Evolutionary conservation across 371 early-diverging fungal genomes (phyloP), one percentile per base, ranked within the genome.

Genomic region (Funneliformis caledonium): DNA sequence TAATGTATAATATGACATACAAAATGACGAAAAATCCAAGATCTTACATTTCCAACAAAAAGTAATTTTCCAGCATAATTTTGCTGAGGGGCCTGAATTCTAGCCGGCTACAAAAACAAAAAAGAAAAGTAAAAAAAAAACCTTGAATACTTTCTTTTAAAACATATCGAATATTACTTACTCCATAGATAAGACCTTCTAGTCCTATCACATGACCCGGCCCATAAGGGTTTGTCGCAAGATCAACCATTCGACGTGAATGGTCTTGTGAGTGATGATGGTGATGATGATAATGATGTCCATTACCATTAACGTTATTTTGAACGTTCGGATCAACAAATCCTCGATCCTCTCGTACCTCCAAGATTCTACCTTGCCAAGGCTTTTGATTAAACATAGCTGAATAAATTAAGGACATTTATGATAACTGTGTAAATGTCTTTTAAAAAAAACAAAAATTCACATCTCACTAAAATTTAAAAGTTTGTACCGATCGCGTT

Each of bases 341-440:
- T 37, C 80, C 86, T 76, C 91, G 86, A 83, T 93, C 94, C 81
- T 91, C 93, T 74, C 93, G 89, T 56, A 94, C 93, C 83, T 92
- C 92, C 31, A 94, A 85, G 22, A 85, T 85, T n/a, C 93, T 89
- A 56, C 93, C 93, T 74, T 91, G 89, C 93, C 91, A 92, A 68
- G 88, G 89, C 81, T 89, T 91, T 67, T 89, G 89, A 85, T 93
- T 88, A 83, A 91, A 92, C 87, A 92, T 86, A 14, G 82, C 92
- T 90, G 85, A 52, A 75, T 12, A 61, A 72, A 68, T n/a, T 64
- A 60, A 79, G 50, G 3, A 82, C 26, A 52, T 45, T 52, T 37
- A 10, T 0, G 9, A 45, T 42, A 45, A 70, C n/a, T 26, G 22
- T 45, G 45, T 10, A 68, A 9, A 22, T 6, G 45, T 70, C 45